Evolutionary conservation across 2,329 filamentous ascomycete genomes (phyloP).

Genomic region (Fusarium hostae): DNA sequence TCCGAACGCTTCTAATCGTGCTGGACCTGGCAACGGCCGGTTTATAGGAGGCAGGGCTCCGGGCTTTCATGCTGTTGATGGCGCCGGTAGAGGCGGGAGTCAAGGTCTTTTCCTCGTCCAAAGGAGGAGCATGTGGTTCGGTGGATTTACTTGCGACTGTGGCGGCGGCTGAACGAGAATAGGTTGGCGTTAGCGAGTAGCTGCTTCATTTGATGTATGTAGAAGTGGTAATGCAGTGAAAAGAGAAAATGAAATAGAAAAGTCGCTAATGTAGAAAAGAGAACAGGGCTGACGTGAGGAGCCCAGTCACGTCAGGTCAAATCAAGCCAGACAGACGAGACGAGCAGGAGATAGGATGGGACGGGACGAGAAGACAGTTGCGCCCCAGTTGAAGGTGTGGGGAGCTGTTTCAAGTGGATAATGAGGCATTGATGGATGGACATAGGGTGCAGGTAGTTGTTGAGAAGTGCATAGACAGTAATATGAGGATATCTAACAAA

Average conservation of each 20-base stretch:
- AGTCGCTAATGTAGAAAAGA: neutral
- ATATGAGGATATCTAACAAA: neutral
- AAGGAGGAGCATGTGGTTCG: constrained; percentile 46
- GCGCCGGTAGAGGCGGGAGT: constrained; percentile 53
- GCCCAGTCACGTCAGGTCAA: neutral
- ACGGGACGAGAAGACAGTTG: constrained; percentile 32
- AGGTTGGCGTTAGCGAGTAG: constrained; percentile 33
- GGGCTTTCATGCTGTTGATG: constrained; percentile 55
- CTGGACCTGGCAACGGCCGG: constrained; percentile 48
- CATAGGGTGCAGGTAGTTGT: neutral
- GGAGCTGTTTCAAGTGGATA: constrained; percentile 40
- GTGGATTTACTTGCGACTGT: constrained; percentile 31
- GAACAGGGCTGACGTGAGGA: constrained; percentile 35
- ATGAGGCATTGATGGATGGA: constrained; percentile 14
- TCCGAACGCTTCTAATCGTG: constrained; percentile 68
- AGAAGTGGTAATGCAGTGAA: neutral
- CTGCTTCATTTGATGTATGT: neutral
- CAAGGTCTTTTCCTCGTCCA: constrained; percentile 48
- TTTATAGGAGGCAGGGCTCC: constrained; percentile 47
- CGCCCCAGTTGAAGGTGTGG: constrained; percentile 38
- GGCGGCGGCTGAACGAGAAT: constrained; percentile 34
- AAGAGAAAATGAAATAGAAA: constrained; percentile 6
- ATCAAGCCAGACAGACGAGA: constrained; percentile 3
- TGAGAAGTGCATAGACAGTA: constrained; percentile 18
- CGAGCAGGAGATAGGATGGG: constrained; percentile 12